Base-by-base conservation (phyloP, 202 grass and related monocot species). In the Zizania palustris region DNA sequence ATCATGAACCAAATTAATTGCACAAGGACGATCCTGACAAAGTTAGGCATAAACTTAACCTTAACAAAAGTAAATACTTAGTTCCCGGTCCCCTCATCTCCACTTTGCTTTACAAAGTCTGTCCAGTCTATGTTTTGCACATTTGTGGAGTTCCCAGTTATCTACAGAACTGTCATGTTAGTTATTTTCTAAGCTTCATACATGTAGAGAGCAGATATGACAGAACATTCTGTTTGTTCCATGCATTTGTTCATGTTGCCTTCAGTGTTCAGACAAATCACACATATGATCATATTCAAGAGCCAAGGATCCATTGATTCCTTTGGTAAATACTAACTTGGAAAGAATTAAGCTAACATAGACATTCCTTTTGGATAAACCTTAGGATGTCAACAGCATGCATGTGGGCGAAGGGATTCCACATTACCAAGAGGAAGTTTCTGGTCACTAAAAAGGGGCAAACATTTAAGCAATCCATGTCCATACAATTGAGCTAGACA, bases 251-350 rank as follows among this genome's bases (percentile, higher is more conserved):
- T 74, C 55, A 41, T 18, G 44, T 55, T 69, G 12, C 37, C 69
- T 75, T 85, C 76, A 62, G 54, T 62, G 62, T 75, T 85, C 76
- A 62, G 54, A 68, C 35, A 22, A 61, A n/a, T n/a, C n/a, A n/a
- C n/a, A n/a, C n/a, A 22, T 80, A 80, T 62, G 38, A 70, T 70
- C 6, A 69, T 70, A 80, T 80, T 80, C n/a, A 18, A 50, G 45
- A 46, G 56, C 43, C 11, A 72, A 75, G 12, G 63, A 51, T 48
- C 36, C 18, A 18, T 18, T 9, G 19, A 75, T 56, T 54, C 9
- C 8, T 63, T 44, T 44, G 57, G 46, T 37, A 46, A 38, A 38
- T 48, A 51, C 33, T 44, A 77, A 57, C 22, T 56, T 80, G 35
- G 13, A 34, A 67, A 12, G 62, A 51, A 6, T 1, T 38, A 28